Percentiles rank a stretch among this genome's conserved stretches.
phyloP scores from a whole-genome alignment of 1,284 basidiomycete species.

The Stereum hirsutum region DNA sequence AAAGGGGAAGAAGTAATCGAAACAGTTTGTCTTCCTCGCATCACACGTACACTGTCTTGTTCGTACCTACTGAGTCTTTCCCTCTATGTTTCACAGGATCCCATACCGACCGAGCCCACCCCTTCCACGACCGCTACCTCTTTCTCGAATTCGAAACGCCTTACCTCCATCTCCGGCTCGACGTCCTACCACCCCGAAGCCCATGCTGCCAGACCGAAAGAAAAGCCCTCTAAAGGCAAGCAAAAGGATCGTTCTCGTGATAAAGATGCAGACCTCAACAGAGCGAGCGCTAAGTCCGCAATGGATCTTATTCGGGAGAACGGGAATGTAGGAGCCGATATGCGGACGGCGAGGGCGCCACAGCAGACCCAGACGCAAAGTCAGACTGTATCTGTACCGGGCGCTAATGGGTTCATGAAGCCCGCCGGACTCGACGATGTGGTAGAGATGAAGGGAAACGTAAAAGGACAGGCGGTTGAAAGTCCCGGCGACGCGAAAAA shows the following conservation, averaged over 20 bases:
- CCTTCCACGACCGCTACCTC: not conserved
- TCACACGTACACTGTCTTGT: not conserved
- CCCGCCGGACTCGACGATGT: slow-evolving; percentile 43
- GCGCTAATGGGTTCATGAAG: slow-evolving; percentile 32
- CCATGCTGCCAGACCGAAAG: slow-evolving; percentile 16
- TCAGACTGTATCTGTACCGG: slow-evolving; percentile 8
- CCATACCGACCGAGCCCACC: not conserved
- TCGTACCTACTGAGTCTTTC: not conserved
- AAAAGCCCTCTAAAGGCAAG: too few species aligned
- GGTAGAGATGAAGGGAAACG: not conserved
- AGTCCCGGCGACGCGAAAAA: not conserved
- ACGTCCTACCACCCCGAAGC: slow-evolving; percentile 11
- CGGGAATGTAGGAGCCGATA: slow-evolving; percentile 23
- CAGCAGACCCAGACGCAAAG: slow-evolving; percentile 28
- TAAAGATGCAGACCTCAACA: too few species aligned
- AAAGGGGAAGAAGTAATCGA: not conserved
- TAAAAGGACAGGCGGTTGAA: not conserved
- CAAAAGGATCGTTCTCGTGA: too few species aligned
- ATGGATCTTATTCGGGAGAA: slow-evolving; percentile 42
- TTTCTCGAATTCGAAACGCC: not conserved
- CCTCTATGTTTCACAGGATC: not conserved
- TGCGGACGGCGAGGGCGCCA: not conserved
- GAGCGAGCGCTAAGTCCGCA: slow-evolving; percentile 28
- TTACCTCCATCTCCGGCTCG: slow-evolving; percentile 19
- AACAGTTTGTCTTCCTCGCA: not conserved